A percentile compares a stretch with the other conserved stretches of the same genome.
These are phyloP conservation scores for Piloderma croceum DNA, from an alignment of 768 basidiomycete species.

Conservation along the genomic window DNA sequence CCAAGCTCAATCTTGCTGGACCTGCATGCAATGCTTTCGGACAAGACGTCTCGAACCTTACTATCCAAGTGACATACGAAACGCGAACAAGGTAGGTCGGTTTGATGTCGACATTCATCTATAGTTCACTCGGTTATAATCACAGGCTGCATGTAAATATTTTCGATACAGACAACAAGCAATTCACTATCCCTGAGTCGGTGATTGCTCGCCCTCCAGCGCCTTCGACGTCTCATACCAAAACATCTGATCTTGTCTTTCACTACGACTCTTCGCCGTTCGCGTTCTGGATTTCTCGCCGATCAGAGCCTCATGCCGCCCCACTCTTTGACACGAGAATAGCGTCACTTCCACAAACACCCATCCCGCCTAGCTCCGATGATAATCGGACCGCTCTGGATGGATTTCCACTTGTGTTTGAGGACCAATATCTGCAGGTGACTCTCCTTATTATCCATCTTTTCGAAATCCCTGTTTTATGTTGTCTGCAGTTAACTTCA, in stretches of 20 bases:
- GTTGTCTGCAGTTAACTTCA: conserved; percentile 45
- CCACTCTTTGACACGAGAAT: conserved; percentile 71
- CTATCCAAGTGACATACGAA: conserved; percentile 65
- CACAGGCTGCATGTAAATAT: conserved; percentile 68
- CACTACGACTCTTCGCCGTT: conserved; percentile 62
- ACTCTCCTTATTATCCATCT: not conserved
- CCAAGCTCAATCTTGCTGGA: conserved; percentile 49
- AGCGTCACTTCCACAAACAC: conserved; percentile 53
- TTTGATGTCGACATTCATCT: no score
- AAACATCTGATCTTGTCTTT: conserved; percentile 60
- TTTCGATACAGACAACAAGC: conserved; percentile 51
- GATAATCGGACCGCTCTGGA: conserved; percentile 54
- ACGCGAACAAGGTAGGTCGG: conserved; percentile 47
- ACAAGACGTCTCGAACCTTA: conserved; percentile 49
- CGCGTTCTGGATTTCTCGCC: conserved; percentile 76
- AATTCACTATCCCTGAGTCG: conserved; percentile 62
- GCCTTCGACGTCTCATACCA: conserved; percentile 28
- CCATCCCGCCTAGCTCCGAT: conserved; percentile 46
- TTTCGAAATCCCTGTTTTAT: not conserved
- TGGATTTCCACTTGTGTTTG: conserved; percentile 68
- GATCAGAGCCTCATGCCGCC: conserved; percentile 44
- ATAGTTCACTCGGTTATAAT: no score
- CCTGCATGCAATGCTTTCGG: conserved; percentile 63
- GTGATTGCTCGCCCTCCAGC: conserved; percentile 38
- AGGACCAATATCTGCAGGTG: conserved; percentile 75